phyloP scores from a whole-genome alignment of 2,329 filamentous ascomycete species.

The Macrophomina tecta region DNA sequence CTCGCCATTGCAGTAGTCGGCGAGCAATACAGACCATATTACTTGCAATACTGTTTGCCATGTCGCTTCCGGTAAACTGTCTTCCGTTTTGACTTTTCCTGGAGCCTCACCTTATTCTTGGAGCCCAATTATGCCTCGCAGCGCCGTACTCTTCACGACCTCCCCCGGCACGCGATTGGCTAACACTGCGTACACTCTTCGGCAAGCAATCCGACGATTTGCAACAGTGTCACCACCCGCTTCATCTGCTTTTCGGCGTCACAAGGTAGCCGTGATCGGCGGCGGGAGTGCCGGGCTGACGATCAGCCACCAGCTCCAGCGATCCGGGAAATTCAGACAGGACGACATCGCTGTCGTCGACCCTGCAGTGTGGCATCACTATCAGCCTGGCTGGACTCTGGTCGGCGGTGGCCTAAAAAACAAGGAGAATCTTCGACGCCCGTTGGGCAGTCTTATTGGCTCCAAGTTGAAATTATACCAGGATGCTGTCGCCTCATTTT shows the following conservation, averaged over 20 bases:
- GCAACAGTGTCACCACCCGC: slow-evolving; percentile 26
- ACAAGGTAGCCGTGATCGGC: slow-evolving; percentile 71
- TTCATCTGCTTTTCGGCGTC: slow-evolving; percentile 50
- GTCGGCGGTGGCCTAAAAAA: slow-evolving; percentile 70
- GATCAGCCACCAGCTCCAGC: slow-evolving; percentile 71
- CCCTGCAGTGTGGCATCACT: slow-evolving; percentile 68
- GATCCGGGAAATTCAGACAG: slow-evolving; percentile 60
- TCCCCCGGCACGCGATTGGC: slow-evolving; percentile 1
- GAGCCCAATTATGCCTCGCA: background rate
- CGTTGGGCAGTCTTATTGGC: slow-evolving; percentile 60
- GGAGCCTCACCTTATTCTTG: too few species aligned
- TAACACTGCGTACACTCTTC: background rate
- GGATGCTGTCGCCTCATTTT: slow-evolving; percentile 56
- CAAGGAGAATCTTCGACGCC: slow-evolving; percentile 63
- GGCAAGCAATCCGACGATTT: too few species aligned
- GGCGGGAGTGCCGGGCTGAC: slow-evolving; percentile 70
- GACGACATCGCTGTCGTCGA: slow-evolving; percentile 71
- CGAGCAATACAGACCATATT: too few species aligned
- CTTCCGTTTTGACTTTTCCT: too few species aligned
- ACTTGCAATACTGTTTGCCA: too few species aligned
- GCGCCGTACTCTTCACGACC: background rate
- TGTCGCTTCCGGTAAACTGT: too few species aligned
- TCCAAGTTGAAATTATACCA: slow-evolving; percentile 68
- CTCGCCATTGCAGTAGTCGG: too few species aligned
- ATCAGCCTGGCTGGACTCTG: slow-evolving; percentile 73